These are phyloP conservation scores for Calycina marina DNA, from an alignment of 2,329 filamentous ascomycete genomes.

Conservation along the genomic window DNA sequence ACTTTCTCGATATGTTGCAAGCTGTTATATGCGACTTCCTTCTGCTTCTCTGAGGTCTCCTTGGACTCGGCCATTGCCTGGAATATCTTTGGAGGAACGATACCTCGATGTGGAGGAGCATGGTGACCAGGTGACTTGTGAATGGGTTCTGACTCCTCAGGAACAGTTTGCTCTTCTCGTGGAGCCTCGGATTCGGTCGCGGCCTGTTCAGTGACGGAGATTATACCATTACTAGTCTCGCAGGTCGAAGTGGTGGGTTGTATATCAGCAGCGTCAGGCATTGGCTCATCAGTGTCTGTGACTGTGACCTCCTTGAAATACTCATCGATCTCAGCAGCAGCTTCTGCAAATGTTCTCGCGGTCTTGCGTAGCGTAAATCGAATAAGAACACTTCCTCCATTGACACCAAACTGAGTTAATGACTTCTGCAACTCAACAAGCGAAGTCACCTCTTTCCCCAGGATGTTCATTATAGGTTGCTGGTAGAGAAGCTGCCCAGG, in stretches of 20 bases:
- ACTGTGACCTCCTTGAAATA: constrained; percentile 42
- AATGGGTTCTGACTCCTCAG: constrained; percentile 1
- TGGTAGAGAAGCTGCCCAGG: constrained; percentile 77
- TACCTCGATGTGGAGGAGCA: background rate
- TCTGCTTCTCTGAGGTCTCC: background rate
- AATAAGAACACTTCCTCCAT: constrained; percentile 67
- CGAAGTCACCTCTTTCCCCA: constrained; percentile 63
- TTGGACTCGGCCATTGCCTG: background rate
- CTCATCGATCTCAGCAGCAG: constrained; percentile 64
- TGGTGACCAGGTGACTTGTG: background rate
- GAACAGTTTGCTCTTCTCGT: constrained; percentile 3
- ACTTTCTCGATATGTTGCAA: background rate
- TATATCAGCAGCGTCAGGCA: constrained; percentile 7
- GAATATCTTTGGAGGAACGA: background rate
- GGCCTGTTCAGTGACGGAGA: background rate
- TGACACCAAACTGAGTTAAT: constrained; percentile 73
- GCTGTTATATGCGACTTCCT: background rate
- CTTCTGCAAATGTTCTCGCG: constrained; percentile 66
- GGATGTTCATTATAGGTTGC: constrained; percentile 68
- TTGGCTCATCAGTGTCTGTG: constrained; percentile 4
- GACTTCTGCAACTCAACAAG: constrained; percentile 83
- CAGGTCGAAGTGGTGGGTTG: background rate
- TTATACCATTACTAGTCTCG: background rate
- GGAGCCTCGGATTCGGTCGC: constrained; percentile 4
- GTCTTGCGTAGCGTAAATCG: constrained; percentile 64